Conservation (phyloP, 371 early-diverging fungal genomes). For the Sanchytrium tribonematis region DNA sequence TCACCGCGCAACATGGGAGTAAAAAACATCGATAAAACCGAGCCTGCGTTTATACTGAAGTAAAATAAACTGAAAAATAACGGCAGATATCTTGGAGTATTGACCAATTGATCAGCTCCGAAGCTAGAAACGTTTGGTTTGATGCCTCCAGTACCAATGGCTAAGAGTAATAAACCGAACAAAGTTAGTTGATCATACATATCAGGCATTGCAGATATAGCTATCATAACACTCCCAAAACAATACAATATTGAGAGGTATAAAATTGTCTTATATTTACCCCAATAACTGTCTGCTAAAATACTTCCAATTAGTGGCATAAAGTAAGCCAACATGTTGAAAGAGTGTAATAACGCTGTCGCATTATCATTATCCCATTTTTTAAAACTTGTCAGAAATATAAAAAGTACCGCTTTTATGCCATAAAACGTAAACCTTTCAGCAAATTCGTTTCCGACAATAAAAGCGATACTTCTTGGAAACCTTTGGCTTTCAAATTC, state of each 20-base stretch:
- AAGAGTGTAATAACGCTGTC: conserved; percentile 14
- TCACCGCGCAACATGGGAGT: conserved; percentile 3
- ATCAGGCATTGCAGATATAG: conserved; percentile 15
- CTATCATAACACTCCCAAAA: conserved; percentile 19
- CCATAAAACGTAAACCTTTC: conserved; percentile 48
- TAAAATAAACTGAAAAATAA: conserved; percentile 22
- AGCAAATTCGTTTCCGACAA: conserved; percentile 38
- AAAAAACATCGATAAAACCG: conserved; percentile 11
- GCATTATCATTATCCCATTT: conserved; percentile 3
- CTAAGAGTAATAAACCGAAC: conserved; percentile 9
- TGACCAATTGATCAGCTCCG: conserved; percentile 23
- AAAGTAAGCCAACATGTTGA: conserved; percentile 26
- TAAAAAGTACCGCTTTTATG: conserved; percentile 13
- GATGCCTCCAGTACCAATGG: conserved; percentile 32
- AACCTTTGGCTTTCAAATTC: conserved; percentile 3
- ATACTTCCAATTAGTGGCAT: conserved; percentile 32
- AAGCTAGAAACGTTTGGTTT: conserved; percentile 24
- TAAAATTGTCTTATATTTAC: conserved; percentile 30
- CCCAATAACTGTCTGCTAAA: conserved; percentile 29
- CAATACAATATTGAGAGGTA: conserved; percentile 22
- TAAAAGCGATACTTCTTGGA: conserved; percentile 24
- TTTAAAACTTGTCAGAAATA: conserved; percentile 8
- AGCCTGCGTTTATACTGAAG: conserved; percentile 20
- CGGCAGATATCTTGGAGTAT: conserved; percentile 4
- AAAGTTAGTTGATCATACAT: conserved; percentile 8